These are phyloP conservation scores for Trichosporon sp. DNA, from an alignment of 1,284 basidiomycete species.

Conservation along the genomic window DNA sequence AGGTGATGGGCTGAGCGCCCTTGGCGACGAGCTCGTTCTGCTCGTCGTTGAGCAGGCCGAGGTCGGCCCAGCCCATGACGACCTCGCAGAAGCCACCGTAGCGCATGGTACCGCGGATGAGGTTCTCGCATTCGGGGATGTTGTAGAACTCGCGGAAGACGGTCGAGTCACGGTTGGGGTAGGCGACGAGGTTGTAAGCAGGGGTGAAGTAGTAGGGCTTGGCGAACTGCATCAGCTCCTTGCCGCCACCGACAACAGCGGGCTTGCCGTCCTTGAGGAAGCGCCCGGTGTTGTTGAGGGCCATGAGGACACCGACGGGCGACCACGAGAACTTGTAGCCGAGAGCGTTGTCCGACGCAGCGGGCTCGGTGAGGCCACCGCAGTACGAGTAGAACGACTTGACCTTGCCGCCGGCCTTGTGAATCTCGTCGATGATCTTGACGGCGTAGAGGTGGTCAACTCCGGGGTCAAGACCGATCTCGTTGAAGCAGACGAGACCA, in stretches of 20 bases:
- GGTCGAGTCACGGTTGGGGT: slow-evolving; percentile 93
- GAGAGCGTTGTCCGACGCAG: slow-evolving; percentile 79
- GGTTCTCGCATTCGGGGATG: slow-evolving; percentile 89
- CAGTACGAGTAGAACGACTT: slow-evolving; percentile 95
- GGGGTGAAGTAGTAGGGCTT: slow-evolving; percentile 94
- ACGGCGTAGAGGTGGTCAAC: slow-evolving; percentile 94
- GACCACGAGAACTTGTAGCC: slow-evolving; percentile 99
- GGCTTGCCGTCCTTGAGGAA: slow-evolving; percentile 65
- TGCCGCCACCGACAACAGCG: slow-evolving; percentile 56
- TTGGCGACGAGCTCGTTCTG: slow-evolving; percentile 69
- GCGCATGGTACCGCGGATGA: slow-evolving; percentile 87
- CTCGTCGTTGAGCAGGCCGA: slow-evolving; percentile 78
- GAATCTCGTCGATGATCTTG: slow-evolving; percentile 93
- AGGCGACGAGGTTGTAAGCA: slow-evolving; percentile 91
- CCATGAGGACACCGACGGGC: slow-evolving; percentile 89
- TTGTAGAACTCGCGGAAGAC: slow-evolving; percentile 79
- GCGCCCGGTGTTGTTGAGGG: slow-evolving; percentile 87
- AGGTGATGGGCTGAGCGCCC: slow-evolving; percentile 59
- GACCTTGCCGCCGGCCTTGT: slow-evolving; percentile 88
- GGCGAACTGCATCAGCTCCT: slow-evolving; percentile 77
- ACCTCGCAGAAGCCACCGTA: slow-evolving; percentile 99
- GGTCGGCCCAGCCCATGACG: slow-evolving; percentile 76
- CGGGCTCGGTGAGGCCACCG: slow-evolving; percentile 88
- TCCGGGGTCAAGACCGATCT: slow-evolving; percentile 71
- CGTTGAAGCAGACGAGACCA: slow-evolving; percentile 94